Evolutionary conservation across 164 flowering plant species (phyloP), one percentile per base, ranked within the genome.

Genomic region (Litsea cubeba): DNA sequence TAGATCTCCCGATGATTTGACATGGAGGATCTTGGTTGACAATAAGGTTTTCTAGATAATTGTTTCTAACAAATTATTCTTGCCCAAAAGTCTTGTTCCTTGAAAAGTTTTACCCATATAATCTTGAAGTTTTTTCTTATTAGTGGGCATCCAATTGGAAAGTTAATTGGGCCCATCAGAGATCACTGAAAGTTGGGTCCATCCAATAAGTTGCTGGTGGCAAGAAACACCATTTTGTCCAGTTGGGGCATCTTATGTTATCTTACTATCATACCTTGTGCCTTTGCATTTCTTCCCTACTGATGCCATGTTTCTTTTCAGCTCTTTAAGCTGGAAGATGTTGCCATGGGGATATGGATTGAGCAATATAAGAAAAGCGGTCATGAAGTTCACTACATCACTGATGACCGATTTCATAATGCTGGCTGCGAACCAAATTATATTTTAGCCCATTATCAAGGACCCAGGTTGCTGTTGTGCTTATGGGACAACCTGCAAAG

Each of bases 281-380:
- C 3, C 60, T 58, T n/a, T 63, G 25, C 32, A 11, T 22, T 20
- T 62, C 32, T 40, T n/a, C 11, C 69, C 40, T 22, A 20, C 71
- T 70, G 35, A 50, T 71, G 6, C 51, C 15, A 3, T 32, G 25
- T 26, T 78, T 64, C 40, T 71, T 80, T 72, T 46, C 85, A 94
- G 98, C 87, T 89, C 35, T 94, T 94, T 78, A 94, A 92, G 77
- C 83, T 94, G 23, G 98, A 94, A 83, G 98, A 94, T 79, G 98
- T 94, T 68, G 97, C 98, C 12, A 86, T 94, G 90, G 98, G 98
- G 28, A 91, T 94, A 71, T 92, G 98, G 98, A 87, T 94, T 65
- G 86, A 89, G 49, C 78, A 85, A 71, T 91, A 81, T 78, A 88
- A 87, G 81, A 83, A 72, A 2, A 79, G 79, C 3, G 91, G 90